A percentile compares a stretch with the other conserved stretches of the same genome.
These are phyloP conservation scores for Fusarium penzigii DNA, from an alignment of 2,329 filamentous ascomycete genomes.

Conservation along the genomic window DNA sequence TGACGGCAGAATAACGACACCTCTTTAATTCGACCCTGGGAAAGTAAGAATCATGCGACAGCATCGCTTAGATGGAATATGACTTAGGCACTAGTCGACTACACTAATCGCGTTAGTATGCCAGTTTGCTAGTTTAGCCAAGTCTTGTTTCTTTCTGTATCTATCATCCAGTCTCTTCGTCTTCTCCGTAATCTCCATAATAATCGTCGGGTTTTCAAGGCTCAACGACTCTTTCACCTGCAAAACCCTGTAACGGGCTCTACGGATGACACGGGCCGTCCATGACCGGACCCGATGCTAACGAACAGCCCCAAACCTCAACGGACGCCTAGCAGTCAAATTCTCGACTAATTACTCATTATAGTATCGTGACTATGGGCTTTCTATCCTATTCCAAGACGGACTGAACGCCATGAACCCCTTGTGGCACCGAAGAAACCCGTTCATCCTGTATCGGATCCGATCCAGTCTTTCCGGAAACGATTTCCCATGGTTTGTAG, in stretches of 20 bases:
- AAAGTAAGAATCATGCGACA: neutral
- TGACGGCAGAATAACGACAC: neutral
- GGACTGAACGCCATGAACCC: too few species aligned
- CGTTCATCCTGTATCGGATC: too few species aligned
- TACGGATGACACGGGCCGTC: slow-evolving; percentile 8
- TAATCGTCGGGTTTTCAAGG: slow-evolving; percentile 3
- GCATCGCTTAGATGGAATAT: neutral
- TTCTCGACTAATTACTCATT: too few species aligned
- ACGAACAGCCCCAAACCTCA: neutral
- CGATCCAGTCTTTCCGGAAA: too few species aligned
- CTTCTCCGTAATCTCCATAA: slow-evolving; percentile 1
- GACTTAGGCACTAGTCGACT: neutral
- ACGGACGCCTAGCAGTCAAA: too few species aligned
- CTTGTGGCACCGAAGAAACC: too few species aligned
- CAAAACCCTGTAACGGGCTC: neutral
- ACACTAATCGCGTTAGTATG: neutral
- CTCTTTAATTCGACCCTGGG: too few species aligned
- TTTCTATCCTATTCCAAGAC: too few species aligned
- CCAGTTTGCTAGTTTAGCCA: too few species aligned
- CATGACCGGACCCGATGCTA: neutral
- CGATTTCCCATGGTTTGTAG: neutral
- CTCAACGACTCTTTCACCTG: neutral
- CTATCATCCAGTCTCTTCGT: neutral
- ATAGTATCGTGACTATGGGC: too few species aligned
- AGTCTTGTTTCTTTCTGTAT: neutral